A percentile compares a stretch with the other conserved stretches of the same genome.
These are phyloP conservation scores for Volvox reticuliferus DNA, from an alignment of 139 green algal species.

Conservation along the genomic window DNA sequence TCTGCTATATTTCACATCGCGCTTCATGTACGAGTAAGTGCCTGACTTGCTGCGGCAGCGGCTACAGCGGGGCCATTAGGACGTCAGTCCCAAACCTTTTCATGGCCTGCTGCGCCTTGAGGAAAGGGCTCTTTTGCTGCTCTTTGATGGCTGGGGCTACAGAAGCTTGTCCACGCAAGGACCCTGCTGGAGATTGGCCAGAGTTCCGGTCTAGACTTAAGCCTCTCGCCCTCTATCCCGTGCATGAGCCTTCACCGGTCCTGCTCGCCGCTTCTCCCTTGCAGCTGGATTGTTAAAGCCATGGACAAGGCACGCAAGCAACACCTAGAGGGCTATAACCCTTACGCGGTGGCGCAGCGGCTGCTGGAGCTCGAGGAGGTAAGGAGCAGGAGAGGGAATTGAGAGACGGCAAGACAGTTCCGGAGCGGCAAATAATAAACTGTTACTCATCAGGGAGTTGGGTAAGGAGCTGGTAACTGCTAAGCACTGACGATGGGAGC, in stretches of 20 bases:
- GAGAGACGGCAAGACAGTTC: background rate
- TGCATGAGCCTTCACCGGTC: too few relatives aligned
- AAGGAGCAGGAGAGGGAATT: background rate
- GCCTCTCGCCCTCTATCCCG: too few relatives aligned
- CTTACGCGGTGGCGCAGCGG: conserved; percentile 51
- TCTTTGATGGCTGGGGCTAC: too few relatives aligned
- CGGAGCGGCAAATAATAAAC: too few relatives aligned
- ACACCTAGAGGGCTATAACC: conserved; percentile 66
- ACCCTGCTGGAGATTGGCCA: too few relatives aligned
- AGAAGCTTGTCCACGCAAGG: too few relatives aligned
- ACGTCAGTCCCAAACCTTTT: too few relatives aligned
- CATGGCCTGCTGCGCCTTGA: background rate
- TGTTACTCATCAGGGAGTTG: too few relatives aligned
- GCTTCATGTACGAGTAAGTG: conserved; percentile 54
- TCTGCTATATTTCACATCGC: conserved; percentile 64
- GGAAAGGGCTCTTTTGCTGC: background rate
- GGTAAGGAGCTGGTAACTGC: too few relatives aligned
- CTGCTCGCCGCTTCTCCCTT: background rate
- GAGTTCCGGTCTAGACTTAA: too few relatives aligned
- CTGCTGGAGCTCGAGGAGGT: conserved; percentile 63
- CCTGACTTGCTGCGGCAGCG: background rate
- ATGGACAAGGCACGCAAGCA: conserved; percentile 66
- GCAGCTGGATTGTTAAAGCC: conserved; percentile 49
- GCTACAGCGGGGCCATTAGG: background rate
- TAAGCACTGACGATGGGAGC: too few relatives aligned